Conservation (phyloP, 2,329 filamentous ascomycete species). For the Graphilbum ipis-grandicollis region DNA sequence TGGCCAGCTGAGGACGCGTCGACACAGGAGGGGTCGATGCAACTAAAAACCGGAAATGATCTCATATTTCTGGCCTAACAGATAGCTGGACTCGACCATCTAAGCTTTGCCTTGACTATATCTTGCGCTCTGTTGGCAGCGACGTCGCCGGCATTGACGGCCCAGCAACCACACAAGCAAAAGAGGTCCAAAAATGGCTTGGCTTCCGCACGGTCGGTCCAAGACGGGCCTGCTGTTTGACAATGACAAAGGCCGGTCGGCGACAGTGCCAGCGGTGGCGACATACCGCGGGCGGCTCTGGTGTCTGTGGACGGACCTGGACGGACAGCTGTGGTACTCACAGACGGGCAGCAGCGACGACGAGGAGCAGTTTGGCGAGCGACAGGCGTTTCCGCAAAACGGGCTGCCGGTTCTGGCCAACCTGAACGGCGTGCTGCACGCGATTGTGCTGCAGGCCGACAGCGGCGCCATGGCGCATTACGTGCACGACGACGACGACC, state of each 20-base stretch:
- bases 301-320: constrained; percentile 18
- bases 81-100: too few species aligned
- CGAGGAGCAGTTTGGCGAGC: constrained; percentile 12
- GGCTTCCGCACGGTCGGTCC: constrained; percentile 15
- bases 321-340: constrained; percentile 16
- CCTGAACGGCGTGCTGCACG: constrained; percentile 17
- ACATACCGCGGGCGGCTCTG: constrained; percentile 18
- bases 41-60: too few species aligned
- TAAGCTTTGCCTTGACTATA: too few species aligned
- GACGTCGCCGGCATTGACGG: too few species aligned
- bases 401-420: constrained; percentile 17
- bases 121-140: too few species aligned
- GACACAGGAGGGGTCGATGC: too few species aligned
- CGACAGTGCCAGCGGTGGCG: constrained; percentile 16
- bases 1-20: too few species aligned
- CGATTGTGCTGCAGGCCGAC: constrained; percentile 13
- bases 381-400: constrained; percentile 12
- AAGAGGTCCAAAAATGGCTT: constrained; percentile 7
- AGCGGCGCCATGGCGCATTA: constrained; percentile 15
- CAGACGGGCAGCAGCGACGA: constrained; percentile 11
- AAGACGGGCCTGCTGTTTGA: constrained; percentile 12
- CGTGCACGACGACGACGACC: constrained; percentile 15
- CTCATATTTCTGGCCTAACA: too few species aligned
- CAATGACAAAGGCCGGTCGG: constrained; percentile 13
- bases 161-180: background rate